These are phyloP conservation scores for Pontederia crassipes DNA, from an alignment of 176 grass and related monocot species.

Conservation along the genomic window DNA sequence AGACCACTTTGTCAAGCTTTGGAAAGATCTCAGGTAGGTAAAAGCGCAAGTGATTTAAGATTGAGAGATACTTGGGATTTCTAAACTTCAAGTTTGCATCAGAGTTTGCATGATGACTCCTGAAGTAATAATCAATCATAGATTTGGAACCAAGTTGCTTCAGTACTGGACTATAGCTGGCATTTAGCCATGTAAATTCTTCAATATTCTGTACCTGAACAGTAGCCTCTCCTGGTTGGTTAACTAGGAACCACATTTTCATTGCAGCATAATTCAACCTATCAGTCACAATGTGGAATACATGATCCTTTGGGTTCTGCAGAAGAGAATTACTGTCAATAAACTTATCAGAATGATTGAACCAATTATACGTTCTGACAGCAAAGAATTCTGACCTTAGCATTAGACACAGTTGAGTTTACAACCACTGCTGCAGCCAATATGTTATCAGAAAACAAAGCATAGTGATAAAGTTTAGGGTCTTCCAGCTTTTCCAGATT, in stretches of 20 bases:
- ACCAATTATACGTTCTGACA: conserved; percentile 11
- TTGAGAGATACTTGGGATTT: conserved; percentile 87
- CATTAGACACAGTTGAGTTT: conserved; percentile 78
- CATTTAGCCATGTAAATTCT: conserved; percentile 84
- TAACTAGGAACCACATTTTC: conserved; percentile 91
- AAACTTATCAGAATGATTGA: background rate
- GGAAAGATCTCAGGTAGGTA: conserved; percentile 81
- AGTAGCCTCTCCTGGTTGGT: conserved; percentile 61
- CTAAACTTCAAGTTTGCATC: conserved; percentile 70
- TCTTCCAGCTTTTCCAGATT: conserved; percentile 52
- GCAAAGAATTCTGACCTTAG: conserved; percentile 47
- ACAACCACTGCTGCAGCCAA: conserved; percentile 71
- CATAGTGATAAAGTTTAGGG: conserved; percentile 63
- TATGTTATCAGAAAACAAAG: conserved; percentile 84
- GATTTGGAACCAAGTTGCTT: conserved; percentile 64
- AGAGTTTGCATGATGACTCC: conserved; percentile 38
- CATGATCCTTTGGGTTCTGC: conserved; percentile 68
- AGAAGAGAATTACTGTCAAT: conserved; percentile 15
- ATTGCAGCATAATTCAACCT: conserved; percentile 76
- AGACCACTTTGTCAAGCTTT: conserved; percentile 70
- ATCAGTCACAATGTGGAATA: conserved; percentile 89
- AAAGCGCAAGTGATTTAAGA: conserved; percentile 80
- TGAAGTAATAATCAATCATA: conserved; percentile 87
- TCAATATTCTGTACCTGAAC: conserved; percentile 72
- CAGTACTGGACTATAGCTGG: conserved; percentile 60